Evolutionary conservation across 495 filamentous ascomycete genomes (phyloP).

Genomic region (Trichoderma virens): DNA sequence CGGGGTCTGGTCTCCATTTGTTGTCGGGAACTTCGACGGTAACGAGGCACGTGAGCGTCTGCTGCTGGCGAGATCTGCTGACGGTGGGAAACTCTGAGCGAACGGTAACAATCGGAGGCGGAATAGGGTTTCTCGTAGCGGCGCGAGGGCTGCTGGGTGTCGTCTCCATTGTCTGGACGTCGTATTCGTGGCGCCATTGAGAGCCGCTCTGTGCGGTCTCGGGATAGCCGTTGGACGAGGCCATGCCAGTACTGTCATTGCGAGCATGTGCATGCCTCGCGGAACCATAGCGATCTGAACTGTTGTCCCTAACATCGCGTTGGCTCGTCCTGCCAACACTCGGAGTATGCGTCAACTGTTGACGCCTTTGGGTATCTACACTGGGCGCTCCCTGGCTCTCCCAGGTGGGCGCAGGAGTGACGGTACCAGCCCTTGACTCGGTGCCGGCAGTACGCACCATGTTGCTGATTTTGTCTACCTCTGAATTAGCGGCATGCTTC

Average conservation of each 20-base stretch:
- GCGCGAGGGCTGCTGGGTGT: constrained; percentile 68
- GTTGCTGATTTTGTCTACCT: constrained; percentile 84
- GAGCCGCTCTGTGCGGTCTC: constrained; percentile 53
- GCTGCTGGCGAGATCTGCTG: constrained; percentile 85
- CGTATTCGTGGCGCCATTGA: constrained; percentile 80
- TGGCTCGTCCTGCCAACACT: constrained; percentile 24
- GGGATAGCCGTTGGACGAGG: constrained; percentile 57
- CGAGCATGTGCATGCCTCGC: constrained; percentile 74
- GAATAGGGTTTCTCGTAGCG: constrained; percentile 80
- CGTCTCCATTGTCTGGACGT: constrained; percentile 93
- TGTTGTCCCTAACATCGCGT: constrained; percentile 49
- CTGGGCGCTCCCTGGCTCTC: constrained; percentile 44
- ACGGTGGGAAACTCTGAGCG: constrained; percentile 96
- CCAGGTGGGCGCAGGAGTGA: constrained; percentile 40
- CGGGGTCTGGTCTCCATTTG: constrained; percentile 81
- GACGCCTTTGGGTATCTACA: constrained; percentile 24
- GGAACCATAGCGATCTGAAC: constrained; percentile 54
- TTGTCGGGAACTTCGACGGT: constrained; percentile 91
- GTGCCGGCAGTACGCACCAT: constrained; percentile 79
- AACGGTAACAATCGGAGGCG: constrained; percentile 80
- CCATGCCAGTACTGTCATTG: constrained; percentile 59
- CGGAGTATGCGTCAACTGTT: neutral
- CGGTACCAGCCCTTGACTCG: constrained; percentile 48
- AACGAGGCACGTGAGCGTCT: constrained; percentile 87
- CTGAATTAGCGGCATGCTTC: constrained; percentile 7